Base-by-base conservation (phyloP, 768 basidiomycete genomes). In the Leccinellum luteum region DNA sequence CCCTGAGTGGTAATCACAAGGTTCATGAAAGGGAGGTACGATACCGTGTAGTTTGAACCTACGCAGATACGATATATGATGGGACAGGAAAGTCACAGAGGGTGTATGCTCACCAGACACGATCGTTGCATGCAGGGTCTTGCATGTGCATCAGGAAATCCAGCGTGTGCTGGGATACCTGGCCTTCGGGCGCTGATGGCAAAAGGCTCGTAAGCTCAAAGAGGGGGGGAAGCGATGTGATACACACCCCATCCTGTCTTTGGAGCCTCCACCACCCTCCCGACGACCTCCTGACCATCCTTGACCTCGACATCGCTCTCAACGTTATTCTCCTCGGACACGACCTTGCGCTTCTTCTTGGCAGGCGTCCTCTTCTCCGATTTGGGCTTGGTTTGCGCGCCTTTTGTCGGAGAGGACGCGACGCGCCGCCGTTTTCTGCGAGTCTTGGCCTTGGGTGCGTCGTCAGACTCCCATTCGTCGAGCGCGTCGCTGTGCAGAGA, bases 91-190 rank as follows among this genome's bases (percentile, higher is more conserved):
- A 1, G 25, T 23, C 41, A 21, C 43, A 12, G 15, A 48, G 27
- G 2, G 3, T 17, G 17, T 47, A 5, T 48, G 21, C 80, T 58
- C 55, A 91, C 93, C 92, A 92, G 74, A 87, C 81, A 4, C 93
- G 81, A 68, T 97, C 90, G 60, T 98, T 94, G 66, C 85, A 86
- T 45, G 83, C 79, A 1, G 92, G 88, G 57, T 90, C 83, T 66
- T 80, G 80, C 41, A 97, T 76, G 25, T 87, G 78, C 8, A 62
- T 73, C 55, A 95, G 70, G 68, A 97, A 97, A 65, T 91, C 75
- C 34, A 98, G 71, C 3, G 89, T 92, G 62, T 97, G 95, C 64
- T 85, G 79, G 2, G 94, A 95, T 66, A 97, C 84, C 70, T 85
- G 85, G 10, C 94, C 94, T 12, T 92, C 82, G 0, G 92, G 88